These are phyloP conservation scores for Trichoderma sp. DNA, from an alignment of 2,329 filamentous ascomycete species.

Conservation along the genomic window DNA sequence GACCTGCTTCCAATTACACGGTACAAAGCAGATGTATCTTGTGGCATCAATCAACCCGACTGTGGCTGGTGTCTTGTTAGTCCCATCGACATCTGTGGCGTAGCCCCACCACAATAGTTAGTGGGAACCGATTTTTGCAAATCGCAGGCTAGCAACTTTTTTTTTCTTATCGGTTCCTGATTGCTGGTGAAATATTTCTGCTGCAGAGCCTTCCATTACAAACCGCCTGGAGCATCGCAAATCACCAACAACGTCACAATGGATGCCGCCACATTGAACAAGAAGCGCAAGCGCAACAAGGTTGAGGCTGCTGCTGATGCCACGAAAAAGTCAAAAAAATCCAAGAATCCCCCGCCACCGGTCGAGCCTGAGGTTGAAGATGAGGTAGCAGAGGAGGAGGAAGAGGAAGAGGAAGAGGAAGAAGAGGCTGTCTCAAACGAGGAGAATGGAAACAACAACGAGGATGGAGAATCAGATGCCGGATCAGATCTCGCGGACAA, in stretches of 20 bases:
- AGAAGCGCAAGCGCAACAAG: conserved; percentile 45
- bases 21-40: neutral
- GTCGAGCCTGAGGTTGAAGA: conserved; percentile 28
- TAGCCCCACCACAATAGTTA: conserved; percentile 12
- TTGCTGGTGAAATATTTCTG: conserved; percentile 21
- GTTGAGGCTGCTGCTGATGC: conserved; percentile 31
- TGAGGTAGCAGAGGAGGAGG: conserved; percentile 27
- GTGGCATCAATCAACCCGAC: neutral
- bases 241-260: conserved; percentile 26
- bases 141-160: conserved; percentile 21
- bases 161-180: conserved; percentile 24
- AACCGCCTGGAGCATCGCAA: neutral
- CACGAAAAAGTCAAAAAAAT: conserved; percentile 31
- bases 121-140: conserved; percentile 16
- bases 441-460: conserved; percentile 26
- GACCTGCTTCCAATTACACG: neutral
- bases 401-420: conserved; percentile 30
- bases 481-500: conserved; percentile 27
- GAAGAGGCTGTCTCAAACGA: conserved; percentile 29
- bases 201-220: conserved; percentile 11
- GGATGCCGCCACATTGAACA: conserved; percentile 37
- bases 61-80: conserved; percentile 14
- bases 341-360: conserved; percentile 38
- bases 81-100: conserved; percentile 19
- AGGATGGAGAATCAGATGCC: conserved; percentile 28